Evolutionary conservation across 2,329 filamentous ascomycete species (phyloP), one percentile per base, ranked within the genome.

Genomic region (Cryoendolithus antarcticus): DNA sequence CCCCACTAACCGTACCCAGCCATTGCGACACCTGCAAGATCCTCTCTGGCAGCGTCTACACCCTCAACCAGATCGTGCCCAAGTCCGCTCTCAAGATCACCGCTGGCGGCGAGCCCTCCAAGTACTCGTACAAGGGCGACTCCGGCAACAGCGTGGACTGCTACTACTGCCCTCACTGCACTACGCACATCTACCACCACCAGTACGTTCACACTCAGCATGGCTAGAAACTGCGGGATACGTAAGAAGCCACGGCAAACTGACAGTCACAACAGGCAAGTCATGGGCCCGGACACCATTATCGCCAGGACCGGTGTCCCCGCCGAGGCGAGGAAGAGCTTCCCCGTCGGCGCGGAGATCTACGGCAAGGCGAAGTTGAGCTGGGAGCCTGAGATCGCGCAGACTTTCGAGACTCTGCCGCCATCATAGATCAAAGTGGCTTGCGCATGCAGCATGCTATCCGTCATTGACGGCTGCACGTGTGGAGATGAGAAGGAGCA

Each of bases 91-190:
- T 75, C 47, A 66, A 66, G 41, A 61, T 75, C 58, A 72, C 66
- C 38, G 67, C 70, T 49, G 71, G 71, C 38, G 59, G 53, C 15
- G 55, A 62, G 35, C 53, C 57, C 3, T 49, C 71, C 32, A 69
- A 66, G 42, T 75, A 74, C 57, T 70, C 67, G 31, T 75, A 75
- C 61, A 62, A 67, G 45, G 71, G 71, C 34, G 71, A 74, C 47
- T 71, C 66, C 35, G 69, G 70, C 48, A 73, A 74, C 37, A 53
- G 60, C 5, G 70, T 74, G 27, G 59, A 73, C 56, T 75, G 72
- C 63, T 74, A 67, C 61, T 74, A 67, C 59, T 75, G 72, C 62
- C 62, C 66, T 33, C 71, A 69, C 49, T 75, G 71, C 66, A 72
- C 67, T 6, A 52, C 62, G 3, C 70, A 72, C 51, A 61, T 69